Evolutionary conservation across 2,329 filamentous ascomycete species (phyloP), one percentile per base, ranked within the genome.

Genomic region (Hortaea sp.): DNA sequence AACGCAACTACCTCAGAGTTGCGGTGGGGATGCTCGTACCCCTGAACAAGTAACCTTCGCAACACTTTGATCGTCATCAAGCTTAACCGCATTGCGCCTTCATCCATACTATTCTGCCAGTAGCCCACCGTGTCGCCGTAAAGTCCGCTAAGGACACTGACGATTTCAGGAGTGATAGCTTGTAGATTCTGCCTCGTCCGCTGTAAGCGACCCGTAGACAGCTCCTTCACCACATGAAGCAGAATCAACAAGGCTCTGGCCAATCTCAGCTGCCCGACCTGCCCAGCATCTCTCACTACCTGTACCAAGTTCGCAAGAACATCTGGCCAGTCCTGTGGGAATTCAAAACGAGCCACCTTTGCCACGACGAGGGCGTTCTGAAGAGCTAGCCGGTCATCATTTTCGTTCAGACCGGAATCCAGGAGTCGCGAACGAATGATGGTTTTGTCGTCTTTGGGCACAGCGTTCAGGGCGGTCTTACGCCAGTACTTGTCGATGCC

Each of bases 401-500:
- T 76, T 63, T 97, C 90, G 56, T 81, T 76, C 40, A 94, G 73
- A 1, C 85, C 87, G 48, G 85, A 83, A 52, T 86, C 76, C 6
- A 95, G 75, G 20, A 95, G 71, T 27, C 83, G 78, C 4, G 78
- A 77, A 42, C 90, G 81, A 45, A 98, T 92, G 34, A 76, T 63
- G 7, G 76, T 70, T 66, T 92, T 95, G 62, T 95, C 86, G 13
- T 84, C 77, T 49, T 78, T 78, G 41, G 65, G 67, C 5, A 84
- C 76, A 5, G 78, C 75, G 66, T 82, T 80, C 47, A 84, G 77
- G 42, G 86, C 80, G 31, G 85, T 85, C 62, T 75, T 87, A 61
- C 92, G 78, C 92, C 92, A 98, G 66, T 88, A 40, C 63, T 84
- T 88, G 63, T 97, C 90, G 66, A 97, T 89, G 46, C 89, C 92